Evolutionary conservation across 495 filamentous ascomycete genomes (phyloP).

Genomic region (Penicillium parvum): DNA sequence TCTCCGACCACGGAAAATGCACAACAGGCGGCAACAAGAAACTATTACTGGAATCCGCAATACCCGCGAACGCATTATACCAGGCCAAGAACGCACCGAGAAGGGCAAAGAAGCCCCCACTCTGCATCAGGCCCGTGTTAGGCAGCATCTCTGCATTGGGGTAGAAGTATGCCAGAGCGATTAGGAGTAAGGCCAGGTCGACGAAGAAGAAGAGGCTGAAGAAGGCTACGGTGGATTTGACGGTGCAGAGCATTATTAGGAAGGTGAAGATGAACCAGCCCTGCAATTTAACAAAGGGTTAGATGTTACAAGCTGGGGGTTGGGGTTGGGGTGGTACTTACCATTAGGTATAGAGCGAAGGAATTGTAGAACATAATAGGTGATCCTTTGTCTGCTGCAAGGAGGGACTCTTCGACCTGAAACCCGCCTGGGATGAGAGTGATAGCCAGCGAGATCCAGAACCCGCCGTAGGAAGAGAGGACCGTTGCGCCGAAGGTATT

Average conservation of each 20-base stretch:
- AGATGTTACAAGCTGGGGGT: not conserved
- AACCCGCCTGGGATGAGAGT: conserved; percentile 79
- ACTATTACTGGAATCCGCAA: conserved; percentile 79
- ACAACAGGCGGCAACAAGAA: conserved; percentile 95
- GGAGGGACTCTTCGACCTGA: conserved; percentile 44
- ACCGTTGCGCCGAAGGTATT: conserved; percentile 98
- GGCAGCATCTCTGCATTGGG: conserved; percentile 33
- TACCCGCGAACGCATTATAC: conserved; percentile 96
- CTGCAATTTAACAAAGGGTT: conserved; percentile 23
- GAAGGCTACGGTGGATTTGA: conserved; percentile 93
- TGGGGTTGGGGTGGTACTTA: conserved; percentile 38
- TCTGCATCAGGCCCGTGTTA: conserved; percentile 57
- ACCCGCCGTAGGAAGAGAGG: conserved; percentile 93
- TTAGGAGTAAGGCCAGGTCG: conserved; percentile 86
- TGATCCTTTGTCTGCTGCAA: no score
- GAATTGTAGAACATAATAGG: conserved; percentile 62
- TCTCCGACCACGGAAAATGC: conserved; percentile 98
- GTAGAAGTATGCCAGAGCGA: conserved; percentile 68
- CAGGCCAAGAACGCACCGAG: conserved; percentile 87
- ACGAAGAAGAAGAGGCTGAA: conserved; percentile 92
- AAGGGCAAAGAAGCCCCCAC: conserved; percentile 84
- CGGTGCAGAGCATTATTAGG: conserved; percentile 80
- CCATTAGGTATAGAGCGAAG: conserved; percentile 85
- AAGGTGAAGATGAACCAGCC: conserved; percentile 99
- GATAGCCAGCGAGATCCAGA: conserved; percentile 92